These are phyloP conservation scores for Penicillium sp. DNA, from an alignment of 2,329 filamentous ascomycete genomes.

Conservation along the genomic window DNA sequence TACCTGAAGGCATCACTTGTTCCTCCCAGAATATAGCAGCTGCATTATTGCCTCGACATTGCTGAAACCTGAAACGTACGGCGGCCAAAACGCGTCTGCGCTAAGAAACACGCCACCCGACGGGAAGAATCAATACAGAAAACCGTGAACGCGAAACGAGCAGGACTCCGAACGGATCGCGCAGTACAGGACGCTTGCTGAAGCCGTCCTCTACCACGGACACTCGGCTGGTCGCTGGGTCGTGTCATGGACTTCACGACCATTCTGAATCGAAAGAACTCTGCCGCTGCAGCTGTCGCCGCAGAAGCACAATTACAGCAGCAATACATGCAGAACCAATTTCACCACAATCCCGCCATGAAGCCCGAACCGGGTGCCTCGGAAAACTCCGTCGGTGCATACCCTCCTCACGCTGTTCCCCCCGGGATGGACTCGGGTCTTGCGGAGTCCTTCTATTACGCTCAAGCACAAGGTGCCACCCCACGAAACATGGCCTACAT, in stretches of 20 bases:
- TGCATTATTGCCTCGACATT: not conserved
- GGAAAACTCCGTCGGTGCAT: slow-evolving; percentile 57
- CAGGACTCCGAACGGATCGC: not conserved
- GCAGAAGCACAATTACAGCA: slow-evolving; percentile 46
- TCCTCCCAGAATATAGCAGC: not conserved
- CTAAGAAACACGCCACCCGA: not conserved
- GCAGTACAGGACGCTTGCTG: slow-evolving; percentile 18
- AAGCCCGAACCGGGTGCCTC: slow-evolving; percentile 59
- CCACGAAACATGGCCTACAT: slow-evolving; percentile 57
- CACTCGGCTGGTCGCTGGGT: slow-evolving; percentile 32
- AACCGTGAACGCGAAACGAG: not conserved
- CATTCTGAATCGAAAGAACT: slow-evolving; percentile 52
- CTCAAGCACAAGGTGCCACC: slow-evolving; percentile 44
- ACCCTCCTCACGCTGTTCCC: slow-evolving; percentile 55
- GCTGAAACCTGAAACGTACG: not conserved
- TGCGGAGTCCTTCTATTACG: slow-evolving; percentile 25
- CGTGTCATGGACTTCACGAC: slow-evolving; percentile 54
- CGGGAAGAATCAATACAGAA: not conserved
- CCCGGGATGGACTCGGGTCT: slow-evolving; percentile 46
- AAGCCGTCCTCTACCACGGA: slow-evolving; percentile 33
- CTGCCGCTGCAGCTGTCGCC: slow-evolving; percentile 43
- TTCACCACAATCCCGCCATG: slow-evolving; percentile 51
- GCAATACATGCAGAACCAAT: slow-evolving; percentile 45
- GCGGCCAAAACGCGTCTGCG: slow-evolving; percentile 1
- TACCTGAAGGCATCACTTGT: not conserved